Percentiles rank a stretch among this genome's conserved stretches.
phyloP scores from a whole-genome alignment of 495 filamentous ascomycete genomes.

The Hypoxylon subgilvum region DNA sequence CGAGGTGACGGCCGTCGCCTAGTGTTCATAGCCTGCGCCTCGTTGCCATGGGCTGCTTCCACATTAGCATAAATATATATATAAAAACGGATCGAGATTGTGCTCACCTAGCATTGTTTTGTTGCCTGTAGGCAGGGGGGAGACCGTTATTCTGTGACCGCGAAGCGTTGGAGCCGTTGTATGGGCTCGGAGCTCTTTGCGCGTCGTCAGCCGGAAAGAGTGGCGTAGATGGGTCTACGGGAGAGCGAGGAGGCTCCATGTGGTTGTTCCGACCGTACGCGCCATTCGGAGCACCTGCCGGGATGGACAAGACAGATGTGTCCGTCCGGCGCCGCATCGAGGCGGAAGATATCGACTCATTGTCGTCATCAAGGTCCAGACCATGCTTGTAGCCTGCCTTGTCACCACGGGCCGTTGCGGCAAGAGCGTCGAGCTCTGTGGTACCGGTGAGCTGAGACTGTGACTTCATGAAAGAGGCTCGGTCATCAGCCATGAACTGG shows the following conservation, averaged over 20 bases:
- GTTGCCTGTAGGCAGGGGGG: slow-evolving; percentile 44
- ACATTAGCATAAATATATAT: slow-evolving; percentile 26
- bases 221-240: slow-evolving; percentile 41
- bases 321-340: slow-evolving; percentile 47
- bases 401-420: slow-evolving; percentile 88
- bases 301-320: slow-evolving; percentile 46
- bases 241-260: slow-evolving; percentile 28
- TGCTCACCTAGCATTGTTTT: slow-evolving; percentile 58
- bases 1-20: slow-evolving; percentile 21
- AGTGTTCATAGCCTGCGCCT: slow-evolving; percentile 60
- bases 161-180: slow-evolving; percentile 22
- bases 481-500: slow-evolving; percentile 95
- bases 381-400: slow-evolving; percentile 70
- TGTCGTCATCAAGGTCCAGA: slow-evolving; percentile 77
- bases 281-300: slow-evolving; percentile 19
- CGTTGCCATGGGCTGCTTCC: slow-evolving; percentile 58
- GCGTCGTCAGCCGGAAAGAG: slow-evolving; percentile 34
- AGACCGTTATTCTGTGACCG: slow-evolving; percentile 47
- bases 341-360: slow-evolving; percentile 63
- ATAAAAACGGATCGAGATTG: neutral
- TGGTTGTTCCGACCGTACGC: slow-evolving; percentile 19
- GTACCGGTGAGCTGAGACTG: slow-evolving; percentile 76
- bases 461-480: slow-evolving; percentile 98
- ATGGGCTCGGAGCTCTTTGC: slow-evolving; percentile 41
- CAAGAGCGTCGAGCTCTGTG: slow-evolving; percentile 91